Evolutionary conservation across 768 basidiomycete species (phyloP).

Genomic region (Agrocybe chaxingu): DNA sequence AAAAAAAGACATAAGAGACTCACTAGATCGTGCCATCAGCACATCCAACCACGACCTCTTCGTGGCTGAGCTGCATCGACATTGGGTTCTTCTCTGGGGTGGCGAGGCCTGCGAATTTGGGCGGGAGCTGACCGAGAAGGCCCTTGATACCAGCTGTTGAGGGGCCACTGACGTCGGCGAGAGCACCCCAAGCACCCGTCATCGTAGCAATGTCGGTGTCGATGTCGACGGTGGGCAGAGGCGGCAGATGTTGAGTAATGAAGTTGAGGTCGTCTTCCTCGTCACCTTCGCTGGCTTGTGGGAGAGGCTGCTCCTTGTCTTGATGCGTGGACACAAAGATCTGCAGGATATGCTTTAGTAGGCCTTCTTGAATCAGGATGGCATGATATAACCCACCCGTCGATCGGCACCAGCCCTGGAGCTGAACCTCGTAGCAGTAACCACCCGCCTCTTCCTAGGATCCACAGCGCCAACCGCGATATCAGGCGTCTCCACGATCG

Average conservation of each 20-base stretch:
- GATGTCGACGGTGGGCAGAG: conserved; percentile 48
- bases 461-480: conserved; percentile 90
- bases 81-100: conserved; percentile 92
- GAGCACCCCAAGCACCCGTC: conserved; percentile 71
- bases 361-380: background rate
- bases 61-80: conserved; percentile 90
- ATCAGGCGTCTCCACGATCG: conserved; percentile 83
- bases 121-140: conserved; percentile 57
- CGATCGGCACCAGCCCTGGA: conserved; percentile 79
- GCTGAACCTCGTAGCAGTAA: conserved; percentile 87
- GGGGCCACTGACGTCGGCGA: conserved; percentile 37
- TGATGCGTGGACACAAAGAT: conserved; percentile 83
- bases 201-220: conserved; percentile 65
- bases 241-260: conserved; percentile 18
- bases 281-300: conserved; percentile 20
- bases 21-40: conserved; percentile 91
- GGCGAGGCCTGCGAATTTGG: conserved; percentile 74
- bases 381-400: conserved; percentile 47
- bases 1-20: conserved; percentile 25
- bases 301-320: conserved; percentile 39
- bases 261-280: conserved; percentile 28
- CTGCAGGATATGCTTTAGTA: conserved; percentile 32
- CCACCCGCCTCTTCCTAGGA: conserved; percentile 76
- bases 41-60: conserved; percentile 89
- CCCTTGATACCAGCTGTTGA: conserved; percentile 48